These are phyloP conservation scores for Aspergillus funiculosus DNA, from an alignment of 495 filamentous ascomycete species.

Conservation along the genomic window DNA sequence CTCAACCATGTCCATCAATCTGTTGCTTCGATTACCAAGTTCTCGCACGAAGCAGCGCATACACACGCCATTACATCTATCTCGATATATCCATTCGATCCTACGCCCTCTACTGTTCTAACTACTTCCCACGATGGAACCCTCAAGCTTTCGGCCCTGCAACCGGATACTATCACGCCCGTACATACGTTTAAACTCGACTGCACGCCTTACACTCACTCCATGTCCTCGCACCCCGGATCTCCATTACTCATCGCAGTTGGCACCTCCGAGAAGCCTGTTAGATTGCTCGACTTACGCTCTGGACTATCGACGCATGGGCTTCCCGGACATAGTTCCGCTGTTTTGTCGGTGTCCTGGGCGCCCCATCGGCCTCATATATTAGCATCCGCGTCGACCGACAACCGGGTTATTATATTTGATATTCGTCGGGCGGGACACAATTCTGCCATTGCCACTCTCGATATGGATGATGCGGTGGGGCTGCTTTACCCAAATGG, in stretches of 20 bases:
- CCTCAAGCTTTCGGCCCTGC: slow-evolving; percentile 71
- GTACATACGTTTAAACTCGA: slow-evolving; percentile 64
- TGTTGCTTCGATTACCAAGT: slow-evolving; percentile 39
- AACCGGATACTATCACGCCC: slow-evolving; percentile 41
- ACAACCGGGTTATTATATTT: slow-evolving; percentile 51
- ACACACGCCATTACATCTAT: slow-evolving; percentile 78
- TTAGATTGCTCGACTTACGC: slow-evolving; percentile 76
- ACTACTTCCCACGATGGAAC: slow-evolving; percentile 80
- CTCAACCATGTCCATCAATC: slow-evolving; percentile 47
- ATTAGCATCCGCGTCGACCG: slow-evolving; percentile 68
- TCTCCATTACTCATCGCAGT: slow-evolving; percentile 73
- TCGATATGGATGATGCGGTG: slow-evolving; percentile 77
- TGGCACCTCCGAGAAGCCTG: slow-evolving; percentile 71
- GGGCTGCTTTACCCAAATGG: slow-evolving; percentile 41
- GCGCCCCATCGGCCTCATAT: slow-evolving; percentile 71
- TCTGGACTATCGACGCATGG: slow-evolving; percentile 72
- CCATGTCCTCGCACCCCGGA: slow-evolving; percentile 63
- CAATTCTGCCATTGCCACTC: slow-evolving; percentile 56
- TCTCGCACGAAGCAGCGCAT: slow-evolving; percentile 48
- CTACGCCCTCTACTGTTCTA: slow-evolving; percentile 65
- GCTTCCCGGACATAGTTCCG: slow-evolving; percentile 65
- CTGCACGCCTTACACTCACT: slow-evolving; percentile 68
- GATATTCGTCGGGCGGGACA: slow-evolving; percentile 35
- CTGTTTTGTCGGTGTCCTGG: slow-evolving; percentile 72
- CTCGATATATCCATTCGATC: slow-evolving; percentile 80